These are phyloP conservation scores for Xerocomellus amylosporus DNA, from an alignment of 768 basidiomycete genomes.

Conservation along the genomic window DNA sequence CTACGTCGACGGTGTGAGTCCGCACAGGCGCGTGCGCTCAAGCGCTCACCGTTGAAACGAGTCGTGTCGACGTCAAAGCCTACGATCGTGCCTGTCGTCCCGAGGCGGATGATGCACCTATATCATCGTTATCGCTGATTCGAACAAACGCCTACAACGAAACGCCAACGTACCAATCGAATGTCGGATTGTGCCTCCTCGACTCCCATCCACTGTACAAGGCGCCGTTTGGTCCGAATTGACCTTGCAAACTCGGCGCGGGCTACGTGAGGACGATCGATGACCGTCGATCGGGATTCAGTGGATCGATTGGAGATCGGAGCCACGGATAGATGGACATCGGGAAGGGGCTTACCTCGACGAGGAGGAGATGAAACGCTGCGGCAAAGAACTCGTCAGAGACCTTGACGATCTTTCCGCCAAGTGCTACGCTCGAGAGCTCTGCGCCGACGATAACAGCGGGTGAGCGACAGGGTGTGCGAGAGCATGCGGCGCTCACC, in stretches of 20 bases:
- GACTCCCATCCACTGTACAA: conserved; percentile 94
- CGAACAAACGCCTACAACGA: not conserved
- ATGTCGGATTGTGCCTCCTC: conserved; percentile 79
- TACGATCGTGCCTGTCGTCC: conserved; percentile 64
- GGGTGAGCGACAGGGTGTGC: not conserved
- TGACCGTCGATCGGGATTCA: not conserved
- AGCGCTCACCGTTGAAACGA: conserved; percentile 77
- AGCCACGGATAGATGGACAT: no score
- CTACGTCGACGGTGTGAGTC: conserved; percentile 34
- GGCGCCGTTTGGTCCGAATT: conserved; percentile 94
- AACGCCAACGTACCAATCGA: conserved; percentile 69
- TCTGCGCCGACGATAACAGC: conserved; percentile 45
- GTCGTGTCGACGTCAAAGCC: conserved; percentile 95
- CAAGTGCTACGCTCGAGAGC: conserved; percentile 82
- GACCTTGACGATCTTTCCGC: conserved; percentile 67
- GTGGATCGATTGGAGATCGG: not conserved
- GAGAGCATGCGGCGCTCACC: conserved; percentile 36
- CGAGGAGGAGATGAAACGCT: conserved; percentile 76
- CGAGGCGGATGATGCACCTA: conserved; percentile 90
- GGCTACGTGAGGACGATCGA: conserved; percentile 53
- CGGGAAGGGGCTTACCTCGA: conserved; percentile 52
- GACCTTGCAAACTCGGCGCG: conserved; percentile 86
- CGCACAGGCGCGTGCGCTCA: not conserved
- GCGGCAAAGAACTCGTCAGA: conserved; percentile 98
- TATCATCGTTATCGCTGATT: not conserved